These are phyloP conservation scores for Aspergillus piperis DNA, from an alignment of 2,329 filamentous ascomycete genomes.

Conservation along the genomic window DNA sequence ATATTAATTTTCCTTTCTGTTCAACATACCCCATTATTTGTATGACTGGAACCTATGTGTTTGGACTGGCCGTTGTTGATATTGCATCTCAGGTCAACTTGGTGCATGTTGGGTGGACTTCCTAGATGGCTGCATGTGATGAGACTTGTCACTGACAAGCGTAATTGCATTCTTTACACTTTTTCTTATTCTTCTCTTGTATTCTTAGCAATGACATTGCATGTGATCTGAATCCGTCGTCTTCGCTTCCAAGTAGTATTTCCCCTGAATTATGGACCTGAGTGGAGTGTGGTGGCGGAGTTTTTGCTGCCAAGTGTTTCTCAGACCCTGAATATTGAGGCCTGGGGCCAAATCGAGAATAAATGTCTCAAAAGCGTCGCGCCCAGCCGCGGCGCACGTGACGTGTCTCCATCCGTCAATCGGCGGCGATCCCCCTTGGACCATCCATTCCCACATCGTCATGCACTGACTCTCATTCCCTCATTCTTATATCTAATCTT, in stretches of 20 bases:
- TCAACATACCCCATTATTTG: constrained; percentile 1
- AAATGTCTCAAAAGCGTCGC: neutral
- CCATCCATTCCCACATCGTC: neutral
- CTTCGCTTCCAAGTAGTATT: neutral
- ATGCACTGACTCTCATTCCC: neutral
- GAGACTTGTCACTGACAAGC: neutral
- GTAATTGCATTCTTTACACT: neutral
- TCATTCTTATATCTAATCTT: neutral
- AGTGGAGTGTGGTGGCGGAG: too few relatives aligned
- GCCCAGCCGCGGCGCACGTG: constrained; percentile 2
- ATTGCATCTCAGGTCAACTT: neutral
- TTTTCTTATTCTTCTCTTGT: neutral
- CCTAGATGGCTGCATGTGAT: neutral
- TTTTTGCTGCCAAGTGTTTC: too few relatives aligned
- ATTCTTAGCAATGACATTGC: neutral
- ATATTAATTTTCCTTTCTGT: neutral
- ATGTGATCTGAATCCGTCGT: neutral
- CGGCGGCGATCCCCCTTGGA: constrained; percentile 5
- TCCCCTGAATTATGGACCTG: neutral
- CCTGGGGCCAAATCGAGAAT: neutral
- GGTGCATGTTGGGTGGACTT: constrained; percentile 2
- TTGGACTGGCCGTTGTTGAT: neutral
- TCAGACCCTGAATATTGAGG: too few relatives aligned
- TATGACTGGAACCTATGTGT: constrained; percentile 1
- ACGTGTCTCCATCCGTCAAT: neutral